phyloP scores from a whole-genome alignment of 306 rosid genomes.

The Lathyrus oleraceus region DNA sequence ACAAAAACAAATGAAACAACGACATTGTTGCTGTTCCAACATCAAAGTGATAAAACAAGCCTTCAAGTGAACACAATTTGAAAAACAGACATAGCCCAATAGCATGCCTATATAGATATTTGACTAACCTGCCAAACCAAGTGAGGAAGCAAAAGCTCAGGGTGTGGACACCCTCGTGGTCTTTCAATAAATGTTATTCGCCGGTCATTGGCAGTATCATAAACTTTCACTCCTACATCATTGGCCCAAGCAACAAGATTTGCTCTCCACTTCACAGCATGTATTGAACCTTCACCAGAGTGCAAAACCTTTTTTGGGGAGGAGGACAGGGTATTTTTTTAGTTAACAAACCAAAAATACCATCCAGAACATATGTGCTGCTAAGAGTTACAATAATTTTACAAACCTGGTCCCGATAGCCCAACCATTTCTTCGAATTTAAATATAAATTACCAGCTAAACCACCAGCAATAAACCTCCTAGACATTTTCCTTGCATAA shows the following conservation, averaged over 20 bases:
- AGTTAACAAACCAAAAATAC: constrained; percentile 35
- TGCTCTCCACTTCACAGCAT: constrained; percentile 92
- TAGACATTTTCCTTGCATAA: constrained; percentile 70
- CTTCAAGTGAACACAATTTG: constrained; percentile 30
- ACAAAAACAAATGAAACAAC: constrained; percentile 28
- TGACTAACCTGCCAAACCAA: constrained; percentile 96
- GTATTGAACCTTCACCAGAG: constrained; percentile 98
- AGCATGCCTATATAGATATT: constrained; percentile 27
- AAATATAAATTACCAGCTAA: constrained; percentile 89
- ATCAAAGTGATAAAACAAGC: constrained; percentile 3
- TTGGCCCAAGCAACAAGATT: constrained; percentile 99
- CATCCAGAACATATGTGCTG: constrained; percentile 10
- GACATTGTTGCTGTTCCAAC: not conserved
- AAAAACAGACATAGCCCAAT: constrained; percentile 30
- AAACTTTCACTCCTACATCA: constrained; percentile 94
- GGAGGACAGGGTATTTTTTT: constrained; percentile 17
- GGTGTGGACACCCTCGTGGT: constrained; percentile 89
- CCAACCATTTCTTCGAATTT: constrained; percentile 90
- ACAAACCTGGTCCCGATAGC: constrained; percentile 89
- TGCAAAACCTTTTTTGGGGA: constrained; percentile 78
- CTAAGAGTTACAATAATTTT: constrained; percentile 25
- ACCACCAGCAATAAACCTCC: constrained; percentile 96
- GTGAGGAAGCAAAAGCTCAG: constrained; percentile 93
- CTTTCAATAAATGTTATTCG: constrained; percentile 93
- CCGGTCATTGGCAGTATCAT: constrained; percentile 85